Evolutionary conservation across 164 flowering plant genomes (phyloP), one percentile per base, ranked within the genome.

Genomic region (Vitis riparia): DNA sequence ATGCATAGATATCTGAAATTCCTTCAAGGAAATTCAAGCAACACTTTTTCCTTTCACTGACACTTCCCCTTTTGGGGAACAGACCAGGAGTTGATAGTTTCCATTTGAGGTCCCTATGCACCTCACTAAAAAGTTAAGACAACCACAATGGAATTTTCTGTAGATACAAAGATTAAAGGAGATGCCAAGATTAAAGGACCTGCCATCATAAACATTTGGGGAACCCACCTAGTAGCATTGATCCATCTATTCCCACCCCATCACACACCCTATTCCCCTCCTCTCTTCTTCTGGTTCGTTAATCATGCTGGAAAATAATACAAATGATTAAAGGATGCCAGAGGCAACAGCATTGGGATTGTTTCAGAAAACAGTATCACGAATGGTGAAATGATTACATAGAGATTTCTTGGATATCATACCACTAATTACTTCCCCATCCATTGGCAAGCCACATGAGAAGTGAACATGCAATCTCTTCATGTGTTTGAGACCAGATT

Each of bases 341-440:
- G 8, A 66, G 13, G 49, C 16, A 37, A 53, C 55, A 9, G 11
- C 23, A 55, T 5, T 10, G 37, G 48, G 55, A 14, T 17, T 27
- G 27, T n/a, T 23, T 30, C 23, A 5, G 11, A 55, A 52, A 9
- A 12, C 2, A 23, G 11, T 0, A 11, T 19, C 37, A 37, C 44
- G 29, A 51, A 32, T 30, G n/a, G 49, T 51, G 37, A 30, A 37
- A 37, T 37, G 8, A 37, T 37, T 6, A 37, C 44, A 37, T 37
- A 5, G 44, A 37, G 44, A 37, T 37, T 30, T 15, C 56, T 29
- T 23, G 61, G 52, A 7, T 27, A 50, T 53, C 82, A 75, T 83
- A 89, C 98, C 98, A 71, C 98, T 95, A 55, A 91, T 89, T 68
- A 95, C 94, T 80, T 87, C 83, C 50, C 88, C 92, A 72, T 88